A percentile compares a stretch with the other conserved stretches of the same genome.
Conservation (phyloP, 768 basidiomycete genomes). For the Tylopilus rubrobrunneus region DNA sequence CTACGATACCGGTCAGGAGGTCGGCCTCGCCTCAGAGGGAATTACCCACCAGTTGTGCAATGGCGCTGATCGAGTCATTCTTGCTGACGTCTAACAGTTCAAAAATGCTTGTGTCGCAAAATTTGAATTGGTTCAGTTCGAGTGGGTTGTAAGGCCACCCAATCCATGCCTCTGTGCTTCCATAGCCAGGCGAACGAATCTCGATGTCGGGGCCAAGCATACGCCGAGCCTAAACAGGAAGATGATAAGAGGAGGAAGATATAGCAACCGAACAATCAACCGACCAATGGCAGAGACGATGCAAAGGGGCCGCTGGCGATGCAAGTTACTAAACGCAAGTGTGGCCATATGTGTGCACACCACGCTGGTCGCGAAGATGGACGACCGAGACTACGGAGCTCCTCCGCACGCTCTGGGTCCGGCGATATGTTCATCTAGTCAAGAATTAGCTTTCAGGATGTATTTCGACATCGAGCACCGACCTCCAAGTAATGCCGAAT, state of each 20-base stretch:
- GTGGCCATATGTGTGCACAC: not conserved
- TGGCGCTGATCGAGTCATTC: not conserved
- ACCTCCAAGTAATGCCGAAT: not conserved
- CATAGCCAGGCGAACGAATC: not conserved
- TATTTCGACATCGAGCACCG: not conserved
- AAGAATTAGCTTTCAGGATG: not conserved
- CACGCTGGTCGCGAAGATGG: not conserved
- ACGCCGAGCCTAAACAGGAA: not conserved
- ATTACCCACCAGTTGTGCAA: not conserved
- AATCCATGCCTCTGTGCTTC: not conserved
- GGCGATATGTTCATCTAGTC: not conserved
- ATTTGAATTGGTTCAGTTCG: not conserved
- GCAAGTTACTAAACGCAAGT: not conserved
- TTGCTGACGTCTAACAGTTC: not conserved
- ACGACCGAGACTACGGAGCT: not conserved
- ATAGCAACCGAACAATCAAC: not conserved
- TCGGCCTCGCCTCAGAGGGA: not conserved
- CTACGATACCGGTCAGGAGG: not conserved
- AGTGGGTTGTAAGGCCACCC: not conserved
- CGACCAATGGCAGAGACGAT: not conserved
- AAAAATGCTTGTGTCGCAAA: not conserved
- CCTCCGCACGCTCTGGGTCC: not conserved
- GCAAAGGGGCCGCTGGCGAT: not conserved
- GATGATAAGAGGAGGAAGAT: not conserved
- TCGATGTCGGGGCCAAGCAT: not conserved